phyloP scores from a whole-genome alignment of 164 flowering plant species.

The Cinnamomum chago region DNA sequence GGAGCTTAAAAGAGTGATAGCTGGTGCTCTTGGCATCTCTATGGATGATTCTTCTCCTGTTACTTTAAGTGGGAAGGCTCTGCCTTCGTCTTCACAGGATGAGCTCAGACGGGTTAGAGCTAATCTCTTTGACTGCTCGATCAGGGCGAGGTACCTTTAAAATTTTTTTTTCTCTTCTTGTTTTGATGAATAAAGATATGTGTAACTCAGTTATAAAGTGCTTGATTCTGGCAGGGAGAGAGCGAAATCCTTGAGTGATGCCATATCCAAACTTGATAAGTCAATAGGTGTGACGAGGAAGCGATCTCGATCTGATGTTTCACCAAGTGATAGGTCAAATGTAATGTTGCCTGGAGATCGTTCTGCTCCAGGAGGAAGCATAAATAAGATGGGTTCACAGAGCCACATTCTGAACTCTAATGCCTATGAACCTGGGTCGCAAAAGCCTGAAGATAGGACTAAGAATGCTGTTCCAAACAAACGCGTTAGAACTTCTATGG shows the following conservation, averaged over 20 bases:
- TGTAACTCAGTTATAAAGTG: neutral
- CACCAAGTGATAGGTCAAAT: constrained; percentile 45
- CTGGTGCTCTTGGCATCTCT: constrained; percentile 52
- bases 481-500: constrained; percentile 80
- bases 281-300: constrained; percentile 54
- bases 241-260: constrained; percentile 43
- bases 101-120: constrained; percentile 58
- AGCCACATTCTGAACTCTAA: constrained; percentile 31
- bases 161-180: neutral
- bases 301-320: constrained; percentile 64
- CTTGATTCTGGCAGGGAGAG: constrained; percentile 51
- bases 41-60: constrained; percentile 46
- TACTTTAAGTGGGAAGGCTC: constrained; percentile 45
- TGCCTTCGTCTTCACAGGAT: constrained; percentile 42
- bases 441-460: constrained; percentile 57
- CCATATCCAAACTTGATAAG: constrained; percentile 51
- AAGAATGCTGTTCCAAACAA: constrained; percentile 57
- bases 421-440: constrained; percentile 52
- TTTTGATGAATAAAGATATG: constrained; percentile 5
- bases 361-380: constrained; percentile 41
- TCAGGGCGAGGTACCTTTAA: constrained; percentile 57
- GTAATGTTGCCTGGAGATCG: constrained; percentile 46
- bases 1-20: constrained; percentile 45
- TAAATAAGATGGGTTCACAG: constrained; percentile 52
- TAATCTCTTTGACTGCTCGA: constrained; percentile 44